Base-by-base conservation (phyloP, 164 flowering plant genomes). In the Sextonia rubra region DNA sequence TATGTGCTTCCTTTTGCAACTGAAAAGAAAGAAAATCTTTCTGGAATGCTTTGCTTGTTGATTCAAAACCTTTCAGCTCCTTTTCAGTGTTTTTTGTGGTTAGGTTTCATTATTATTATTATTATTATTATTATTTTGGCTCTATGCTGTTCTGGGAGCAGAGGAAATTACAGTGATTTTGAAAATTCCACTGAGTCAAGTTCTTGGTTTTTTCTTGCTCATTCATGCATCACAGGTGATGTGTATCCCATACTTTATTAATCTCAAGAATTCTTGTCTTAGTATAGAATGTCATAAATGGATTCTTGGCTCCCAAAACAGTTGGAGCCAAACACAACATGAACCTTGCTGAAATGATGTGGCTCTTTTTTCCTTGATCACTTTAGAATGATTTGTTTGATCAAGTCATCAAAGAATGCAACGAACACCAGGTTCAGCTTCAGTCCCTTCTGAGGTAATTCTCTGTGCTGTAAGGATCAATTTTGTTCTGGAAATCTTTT, bases 391-490 rank as follows among this genome's bases (percentile, higher is more conserved):
- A 90, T 71, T 44, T 78, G 64, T 83, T 88, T 80, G 88, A 84
- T 73, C 86, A 91, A 85, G 94, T 86, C 7, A 75, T 86, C 22
- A 84, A 83, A 81, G 94, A 92, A 78, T 92, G 99, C 69, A 77
- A 70, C 61, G 82, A 79, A 23, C 97, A 94, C 79, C 82, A 87
- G 65, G 73, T 76, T 72, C 91, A 86, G 71, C 89, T 92, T 72
- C 89, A 87, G 69, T 81, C 88, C 44, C 77, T 92, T 82, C 85
- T 90, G 80, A 89, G 95, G 97, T 91, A 82, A 74, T 23, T 26
- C 48, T 77, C 24, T 69, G 66, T 65, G 17, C 47, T 68, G 23
- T 71, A 8, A 15, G 12, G 12, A 4, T 11, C 44, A n/a, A 3
- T 67, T 60, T 60, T 60, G 24, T 26, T 22, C 60, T 67, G 58